Percentiles rank a stretch among this genome's conserved stretches.
Evolutionary conservation across 1,139 yeast species (phyloP).

Genomic region (Komagataea norvegica): DNA sequence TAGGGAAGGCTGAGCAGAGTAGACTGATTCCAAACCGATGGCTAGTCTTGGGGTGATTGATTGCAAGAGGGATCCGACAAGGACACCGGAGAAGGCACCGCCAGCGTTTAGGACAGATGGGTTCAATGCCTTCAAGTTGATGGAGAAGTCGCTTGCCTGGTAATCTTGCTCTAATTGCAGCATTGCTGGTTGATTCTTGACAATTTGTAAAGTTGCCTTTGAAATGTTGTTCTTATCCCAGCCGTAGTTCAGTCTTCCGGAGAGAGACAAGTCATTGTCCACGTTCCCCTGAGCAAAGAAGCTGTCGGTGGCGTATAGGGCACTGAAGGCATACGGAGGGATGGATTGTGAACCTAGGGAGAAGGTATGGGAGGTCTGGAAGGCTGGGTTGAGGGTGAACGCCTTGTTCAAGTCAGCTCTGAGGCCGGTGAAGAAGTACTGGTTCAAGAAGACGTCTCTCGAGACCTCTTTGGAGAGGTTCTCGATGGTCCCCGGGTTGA

Average conservation of each 20-base stretch:
- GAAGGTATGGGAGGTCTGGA: conserved; percentile 95
- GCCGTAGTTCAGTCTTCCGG: conserved; percentile 89
- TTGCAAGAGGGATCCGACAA: conserved; percentile 88
- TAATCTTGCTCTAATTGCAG: conserved; percentile 94
- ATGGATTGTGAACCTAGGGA: conserved; percentile 81
- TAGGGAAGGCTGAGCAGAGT: conserved; percentile 68
- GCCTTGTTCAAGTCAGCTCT: conserved; percentile 96
- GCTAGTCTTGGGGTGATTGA: conserved; percentile 79
- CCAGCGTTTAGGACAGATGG: conserved; percentile 68
- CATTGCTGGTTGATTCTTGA: conserved; percentile 89
- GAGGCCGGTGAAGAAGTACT: conserved; percentile 90
- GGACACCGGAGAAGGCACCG: conserved; percentile 79
- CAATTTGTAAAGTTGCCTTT: conserved; percentile 84
- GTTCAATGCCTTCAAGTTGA: conserved; percentile 87
- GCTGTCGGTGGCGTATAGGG: conserved; percentile 84
- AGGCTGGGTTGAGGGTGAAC: conserved; percentile 85
- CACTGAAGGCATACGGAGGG: conserved; percentile 91
- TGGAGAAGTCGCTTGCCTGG: conserved; percentile 81
- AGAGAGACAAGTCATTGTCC: conserved; percentile 79
- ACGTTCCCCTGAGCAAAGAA: conserved; percentile 86
- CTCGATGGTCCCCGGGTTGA: conserved; percentile 94
- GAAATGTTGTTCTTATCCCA: conserved; percentile 81
- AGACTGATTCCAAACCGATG: conserved; percentile 89
- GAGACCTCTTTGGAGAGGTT: conserved; percentile 90
- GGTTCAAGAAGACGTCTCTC: conserved; percentile 86